Conservation (phyloP, 2,329 filamentous ascomycete genomes). For the Dichotomopilus funicola region DNA sequence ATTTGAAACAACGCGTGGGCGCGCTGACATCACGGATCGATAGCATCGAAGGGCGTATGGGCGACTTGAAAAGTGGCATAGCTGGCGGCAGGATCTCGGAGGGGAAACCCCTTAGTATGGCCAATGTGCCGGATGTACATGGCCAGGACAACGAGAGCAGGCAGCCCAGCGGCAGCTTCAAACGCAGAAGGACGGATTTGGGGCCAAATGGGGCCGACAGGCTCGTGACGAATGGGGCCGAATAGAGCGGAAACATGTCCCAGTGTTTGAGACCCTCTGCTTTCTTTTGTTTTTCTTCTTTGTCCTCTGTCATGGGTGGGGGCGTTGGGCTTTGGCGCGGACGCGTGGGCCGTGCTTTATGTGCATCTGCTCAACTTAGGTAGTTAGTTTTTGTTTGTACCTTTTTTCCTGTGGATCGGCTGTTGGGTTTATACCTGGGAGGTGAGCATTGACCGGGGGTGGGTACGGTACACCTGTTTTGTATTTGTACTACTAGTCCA, state of each 20-base stretch:
- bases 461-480: too few relatives aligned
- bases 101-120: background rate
- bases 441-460: too few relatives aligned
- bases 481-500: too few relatives aligned
- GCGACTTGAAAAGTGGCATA: conserved; percentile 4
- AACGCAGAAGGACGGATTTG: conserved; percentile 4
- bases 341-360: too few relatives aligned
- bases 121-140: background rate
- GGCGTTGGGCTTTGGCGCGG: too few relatives aligned
- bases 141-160: background rate
- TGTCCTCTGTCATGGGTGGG: too few relatives aligned
- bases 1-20: conserved; percentile 6
- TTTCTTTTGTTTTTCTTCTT: too few relatives aligned
- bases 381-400: too few relatives aligned
- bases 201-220: background rate
- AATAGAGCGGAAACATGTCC: background rate
- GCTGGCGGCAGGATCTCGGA: conserved; percentile 1
- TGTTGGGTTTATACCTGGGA: too few relatives aligned
- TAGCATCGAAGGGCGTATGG: conserved; percentile 1
- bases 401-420: too few relatives aligned
- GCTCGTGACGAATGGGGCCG: background rate
- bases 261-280: too few relatives aligned
- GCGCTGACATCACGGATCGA: background rate
- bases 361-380: too few relatives aligned
- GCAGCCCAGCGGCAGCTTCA: background rate